Conservation (phyloP, 108 stramenopile genomes). For the Pinguiococcus pyrenoidosus region DNA sequence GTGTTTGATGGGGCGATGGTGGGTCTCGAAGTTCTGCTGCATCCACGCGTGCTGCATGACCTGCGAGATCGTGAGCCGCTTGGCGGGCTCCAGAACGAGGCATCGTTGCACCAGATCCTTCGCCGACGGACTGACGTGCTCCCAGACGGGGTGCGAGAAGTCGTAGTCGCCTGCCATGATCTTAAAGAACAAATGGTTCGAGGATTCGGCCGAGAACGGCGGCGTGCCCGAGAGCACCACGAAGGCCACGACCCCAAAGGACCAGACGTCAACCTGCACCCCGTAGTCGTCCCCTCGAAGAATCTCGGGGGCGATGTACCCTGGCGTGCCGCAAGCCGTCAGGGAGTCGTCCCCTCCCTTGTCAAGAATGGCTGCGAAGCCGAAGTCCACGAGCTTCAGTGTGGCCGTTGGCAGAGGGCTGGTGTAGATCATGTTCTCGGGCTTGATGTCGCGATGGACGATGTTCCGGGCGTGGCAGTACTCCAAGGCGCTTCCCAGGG, state of each 20-base stretch:
- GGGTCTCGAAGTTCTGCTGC: too few species aligned
- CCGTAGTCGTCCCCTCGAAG: slow-evolving; percentile 68
- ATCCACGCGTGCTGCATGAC: slow-evolving; percentile 72
- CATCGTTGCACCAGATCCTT: slow-evolving; percentile 69
- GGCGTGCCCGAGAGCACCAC: slow-evolving; percentile 82
- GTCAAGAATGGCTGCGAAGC: too few species aligned
- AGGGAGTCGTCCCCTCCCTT: too few species aligned
- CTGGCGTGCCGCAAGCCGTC: too few species aligned
- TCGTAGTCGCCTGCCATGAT: too few species aligned
- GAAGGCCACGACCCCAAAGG: slow-evolving; percentile 73
- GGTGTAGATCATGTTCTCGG: slow-evolving; percentile 77
- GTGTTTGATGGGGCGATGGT: too few species aligned
- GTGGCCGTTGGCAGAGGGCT: slow-evolving; percentile 57
- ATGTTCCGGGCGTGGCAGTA: too few species aligned
- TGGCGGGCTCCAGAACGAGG: slow-evolving; percentile 64
- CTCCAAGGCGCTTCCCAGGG: slow-evolving; percentile 43
- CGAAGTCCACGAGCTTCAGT: slow-evolving; percentile 96
- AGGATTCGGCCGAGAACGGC: slow-evolving; percentile 81
- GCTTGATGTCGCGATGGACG: slow-evolving; percentile 68
- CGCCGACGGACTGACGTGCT: slow-evolving; percentile 50
- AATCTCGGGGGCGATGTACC: too few species aligned
- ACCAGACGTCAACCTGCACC: slow-evolving; percentile 76
- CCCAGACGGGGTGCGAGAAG: too few species aligned
- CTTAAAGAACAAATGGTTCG: too few species aligned
- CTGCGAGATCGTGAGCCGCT: slow-evolving; percentile 63